Evolutionary conservation across 768 basidiomycete species (phyloP).

Genomic region (Rhizopogon roseolus): DNA sequence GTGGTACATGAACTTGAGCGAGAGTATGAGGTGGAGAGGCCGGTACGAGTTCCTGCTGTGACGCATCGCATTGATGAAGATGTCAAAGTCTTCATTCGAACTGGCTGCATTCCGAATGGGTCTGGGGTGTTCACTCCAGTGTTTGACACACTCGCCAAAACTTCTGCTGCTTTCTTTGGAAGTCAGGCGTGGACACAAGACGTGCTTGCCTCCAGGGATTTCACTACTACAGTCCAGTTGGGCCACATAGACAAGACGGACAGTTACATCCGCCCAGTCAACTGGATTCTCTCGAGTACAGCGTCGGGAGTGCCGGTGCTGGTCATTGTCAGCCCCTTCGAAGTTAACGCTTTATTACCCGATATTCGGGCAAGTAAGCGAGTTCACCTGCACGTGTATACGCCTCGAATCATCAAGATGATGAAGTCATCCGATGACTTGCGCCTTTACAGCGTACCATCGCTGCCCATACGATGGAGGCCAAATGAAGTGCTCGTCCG

Average conservation of each 20-base stretch:
- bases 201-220: constrained; percentile 14
- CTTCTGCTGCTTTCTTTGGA: constrained; percentile 11
- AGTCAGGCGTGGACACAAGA: constrained; percentile 11
- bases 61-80: constrained; percentile 10
- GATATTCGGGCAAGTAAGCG: constrained; percentile 25
- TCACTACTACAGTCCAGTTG: constrained; percentile 3
- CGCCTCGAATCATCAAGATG: constrained; percentile 28
- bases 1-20: constrained; percentile 34
- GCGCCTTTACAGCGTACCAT: constrained; percentile 15
- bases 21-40: constrained; percentile 15
- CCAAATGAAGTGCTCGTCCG: constrained; percentile 10
- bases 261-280: constrained; percentile 33
- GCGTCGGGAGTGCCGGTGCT: constrained; percentile 23
- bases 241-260: constrained; percentile 12
- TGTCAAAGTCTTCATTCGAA: constrained; percentile 13
- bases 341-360: constrained; percentile 34
- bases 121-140: constrained; percentile 15
- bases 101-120: constrained; percentile 14
- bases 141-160: constrained; percentile 11
- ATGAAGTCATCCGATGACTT: constrained; percentile 35
- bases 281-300: constrained; percentile 38
- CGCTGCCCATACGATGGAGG: constrained; percentile 12
- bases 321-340: constrained; percentile 36
- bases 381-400: constrained; percentile 38
- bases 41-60: constrained; percentile 3